Base-by-base conservation (phyloP, 2,329 filamentous ascomycete species). In the Xylaria sp. region DNA sequence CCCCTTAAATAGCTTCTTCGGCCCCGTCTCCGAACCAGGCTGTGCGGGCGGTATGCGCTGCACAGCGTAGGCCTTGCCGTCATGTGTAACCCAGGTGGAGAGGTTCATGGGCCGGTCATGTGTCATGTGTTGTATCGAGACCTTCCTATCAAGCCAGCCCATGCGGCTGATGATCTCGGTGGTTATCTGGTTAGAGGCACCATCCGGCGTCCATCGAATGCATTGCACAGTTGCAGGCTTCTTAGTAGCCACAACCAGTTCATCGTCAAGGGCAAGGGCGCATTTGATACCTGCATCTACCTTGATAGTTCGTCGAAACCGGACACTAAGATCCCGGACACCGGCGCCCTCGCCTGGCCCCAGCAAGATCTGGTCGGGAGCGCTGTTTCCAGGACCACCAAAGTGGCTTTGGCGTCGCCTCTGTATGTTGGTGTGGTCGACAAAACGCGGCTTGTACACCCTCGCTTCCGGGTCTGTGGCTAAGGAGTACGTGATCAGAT, bases 291-390 rank as follows among this genome's bases (percentile, higher is more conserved):
- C 95, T 2, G 95, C 95, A 76, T 99, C 95, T 17, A 99, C 92
- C 74, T 96, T 96, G 72, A 99, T 98, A 13, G 97, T 94, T 91
- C 97, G 97, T 59, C 94, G 87, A 77, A 99, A 99, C 10, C 92
- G 90, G 49, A 99, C 84, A 70, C 90, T 96, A 58, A 96, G 87
- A 76, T 99, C 95, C 54, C 87, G 86, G 52, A 97, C 88, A 3
- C 92, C 92, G 49, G 85, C 85, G 9, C 91, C 91, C 75, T 97
- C 95, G 33, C 93, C 93, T 1, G 90, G 87, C 0, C 91, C 91
- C 76, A 90, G 87, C 11, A 90, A 74, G 51, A 90, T 86, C 67
- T 87, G 83, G 53, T 89, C 87, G 1, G 85, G 85, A 17, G 79
- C 79, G 8, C 80, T 75, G 33, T 83, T 81, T 3, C 83, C 78